Evolutionary conservation across 129 eudicot species (phyloP).

Genomic region (Chrysanthemum lavandulifolium): DNA sequence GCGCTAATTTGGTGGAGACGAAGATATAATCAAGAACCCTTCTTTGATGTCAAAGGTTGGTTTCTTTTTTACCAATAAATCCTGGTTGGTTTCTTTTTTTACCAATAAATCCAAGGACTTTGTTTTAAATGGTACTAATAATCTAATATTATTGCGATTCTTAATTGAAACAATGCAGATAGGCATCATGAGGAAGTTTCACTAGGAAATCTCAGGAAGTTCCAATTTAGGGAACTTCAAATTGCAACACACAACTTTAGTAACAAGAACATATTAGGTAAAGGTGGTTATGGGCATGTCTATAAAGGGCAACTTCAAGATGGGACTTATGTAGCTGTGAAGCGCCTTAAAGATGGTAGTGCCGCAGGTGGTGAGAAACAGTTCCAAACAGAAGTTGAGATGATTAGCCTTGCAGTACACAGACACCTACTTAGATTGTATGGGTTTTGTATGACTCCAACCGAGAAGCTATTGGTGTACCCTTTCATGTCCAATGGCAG

Average conservation of each 20-base stretch:
- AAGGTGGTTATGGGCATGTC: conserved; percentile 87
- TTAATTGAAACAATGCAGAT: conserved; percentile 40
- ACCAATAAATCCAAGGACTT: too few relatives aligned
- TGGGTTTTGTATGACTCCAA: conserved; percentile 80
- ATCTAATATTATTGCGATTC: not conserved
- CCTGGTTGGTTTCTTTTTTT: conserved; percentile 32
- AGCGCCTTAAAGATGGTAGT: conserved; percentile 79
- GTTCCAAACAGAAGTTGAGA: conserved; percentile 81
- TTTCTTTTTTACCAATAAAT: too few relatives aligned
- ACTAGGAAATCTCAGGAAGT: conserved; percentile 71
- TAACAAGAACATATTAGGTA: conserved; percentile 74
- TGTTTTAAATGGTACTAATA: too few relatives aligned
- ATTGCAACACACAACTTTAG: conserved; percentile 82
- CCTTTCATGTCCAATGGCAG: conserved; percentile 93
- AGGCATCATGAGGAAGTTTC: conserved; percentile 71
- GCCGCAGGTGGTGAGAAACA: conserved; percentile 67
- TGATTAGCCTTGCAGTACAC: conserved; percentile 91
- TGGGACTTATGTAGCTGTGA: conserved; percentile 79
- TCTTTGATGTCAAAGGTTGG: conserved; percentile 68
- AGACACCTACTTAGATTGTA: conserved; percentile 73
- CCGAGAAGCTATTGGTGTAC: conserved; percentile 75
- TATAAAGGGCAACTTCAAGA: conserved; percentile 73
- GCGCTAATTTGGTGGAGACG: conserved; percentile 70
- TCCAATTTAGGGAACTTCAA: conserved; percentile 76
- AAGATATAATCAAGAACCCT: conserved; percentile 40